phyloP scores from a whole-genome alignment of 257 asterid species.

The Oldenlandia corymbosa region DNA sequence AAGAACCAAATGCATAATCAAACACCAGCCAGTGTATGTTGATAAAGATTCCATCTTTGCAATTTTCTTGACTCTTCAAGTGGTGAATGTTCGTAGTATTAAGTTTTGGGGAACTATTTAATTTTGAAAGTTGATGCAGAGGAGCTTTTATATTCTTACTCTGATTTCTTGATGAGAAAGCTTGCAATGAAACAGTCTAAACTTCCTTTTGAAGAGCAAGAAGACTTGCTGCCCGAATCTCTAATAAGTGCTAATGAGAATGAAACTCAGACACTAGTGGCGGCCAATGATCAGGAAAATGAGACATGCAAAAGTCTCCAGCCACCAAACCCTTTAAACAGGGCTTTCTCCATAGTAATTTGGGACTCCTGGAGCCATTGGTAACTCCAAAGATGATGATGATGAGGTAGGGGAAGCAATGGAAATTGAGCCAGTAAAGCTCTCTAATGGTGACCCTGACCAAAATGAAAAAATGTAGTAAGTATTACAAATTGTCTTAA shows the following conservation, averaged over 20 bases:
- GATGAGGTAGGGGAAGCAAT: conserved; percentile 91
- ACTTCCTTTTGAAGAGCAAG: conserved; percentile 96
- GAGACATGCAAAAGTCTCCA: conserved; percentile 24
- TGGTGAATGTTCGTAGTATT: too few species aligned
- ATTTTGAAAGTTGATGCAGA: too few species aligned
- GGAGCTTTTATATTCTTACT: too few species aligned
- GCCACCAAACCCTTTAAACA: conserved; percentile 39
- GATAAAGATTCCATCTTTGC: too few species aligned
- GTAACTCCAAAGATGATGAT: conserved; percentile 77
- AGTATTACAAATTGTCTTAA: too few species aligned
- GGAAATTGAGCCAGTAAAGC: conserved; percentile 80
- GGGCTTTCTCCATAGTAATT: conserved; percentile 21
- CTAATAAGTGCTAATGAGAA: conserved; percentile 61
- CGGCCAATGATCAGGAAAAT: conserved; percentile 30
- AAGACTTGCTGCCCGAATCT: conserved; percentile 87
- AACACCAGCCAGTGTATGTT: too few species aligned
- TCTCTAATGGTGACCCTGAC: conserved; percentile 68
- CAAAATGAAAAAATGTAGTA: conserved; percentile 91
- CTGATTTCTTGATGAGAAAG: too few species aligned
- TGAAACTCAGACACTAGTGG: conserved; percentile 49
- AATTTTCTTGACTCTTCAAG: too few species aligned
- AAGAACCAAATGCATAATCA: too few species aligned
- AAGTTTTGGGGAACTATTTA: too few species aligned
- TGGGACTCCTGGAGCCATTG: conserved; percentile 41
- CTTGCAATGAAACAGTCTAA: conserved; percentile 68